Evolutionary conservation across 2,329 filamentous ascomycete species (phyloP).

Genomic region (Exophiala spinifera): DNA sequence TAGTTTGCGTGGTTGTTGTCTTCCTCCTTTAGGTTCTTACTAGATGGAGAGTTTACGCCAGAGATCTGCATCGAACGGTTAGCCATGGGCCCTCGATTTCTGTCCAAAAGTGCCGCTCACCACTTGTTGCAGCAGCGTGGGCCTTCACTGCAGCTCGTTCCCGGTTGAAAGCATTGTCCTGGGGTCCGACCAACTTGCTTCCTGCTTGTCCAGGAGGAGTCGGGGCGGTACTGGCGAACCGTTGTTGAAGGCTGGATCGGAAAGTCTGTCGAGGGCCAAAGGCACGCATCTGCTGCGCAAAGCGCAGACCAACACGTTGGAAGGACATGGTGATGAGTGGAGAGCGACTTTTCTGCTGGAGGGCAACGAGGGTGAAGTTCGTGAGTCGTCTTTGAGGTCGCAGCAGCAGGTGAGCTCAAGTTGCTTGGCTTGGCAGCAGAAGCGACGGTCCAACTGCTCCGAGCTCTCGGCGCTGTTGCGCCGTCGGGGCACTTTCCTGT

Average conservation of each 20-base stretch:
- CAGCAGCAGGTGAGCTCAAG: neutral
- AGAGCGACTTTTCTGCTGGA: slow-evolving; percentile 6
- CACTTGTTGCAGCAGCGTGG: slow-evolving; percentile 79
- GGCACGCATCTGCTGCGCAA: slow-evolving; percentile 59
- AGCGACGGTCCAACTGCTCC: no score
- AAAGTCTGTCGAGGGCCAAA: slow-evolving; percentile 54
- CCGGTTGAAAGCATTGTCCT: slow-evolving; percentile 88
- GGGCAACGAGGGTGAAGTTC: neutral
- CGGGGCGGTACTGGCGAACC: slow-evolving; percentile 53
- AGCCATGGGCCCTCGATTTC: slow-evolving; percentile 7
- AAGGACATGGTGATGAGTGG: slow-evolving; percentile 56
- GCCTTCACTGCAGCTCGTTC: slow-evolving; percentile 88
- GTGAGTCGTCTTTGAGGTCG: neutral
- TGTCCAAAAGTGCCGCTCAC: slow-evolving; percentile 46
- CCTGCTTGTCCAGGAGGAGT: slow-evolving; percentile 35
- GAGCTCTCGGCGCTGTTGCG: no score
- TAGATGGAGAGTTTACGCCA: slow-evolving; percentile 96
- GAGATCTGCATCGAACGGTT: slow-evolving; percentile 60
- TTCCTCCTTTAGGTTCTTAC: slow-evolving; percentile 55
- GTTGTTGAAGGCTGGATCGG: slow-evolving; percentile 63
- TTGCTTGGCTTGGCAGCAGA: no score
- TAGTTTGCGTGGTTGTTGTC: neutral
- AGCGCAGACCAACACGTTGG: slow-evolving; percentile 60
- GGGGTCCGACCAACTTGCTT: slow-evolving; percentile 54
- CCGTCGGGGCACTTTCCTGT: no score